These are phyloP conservation scores for Penicillium sp. DNA, from an alignment of 2,329 filamentous ascomycete genomes.

Conservation along the genomic window DNA sequence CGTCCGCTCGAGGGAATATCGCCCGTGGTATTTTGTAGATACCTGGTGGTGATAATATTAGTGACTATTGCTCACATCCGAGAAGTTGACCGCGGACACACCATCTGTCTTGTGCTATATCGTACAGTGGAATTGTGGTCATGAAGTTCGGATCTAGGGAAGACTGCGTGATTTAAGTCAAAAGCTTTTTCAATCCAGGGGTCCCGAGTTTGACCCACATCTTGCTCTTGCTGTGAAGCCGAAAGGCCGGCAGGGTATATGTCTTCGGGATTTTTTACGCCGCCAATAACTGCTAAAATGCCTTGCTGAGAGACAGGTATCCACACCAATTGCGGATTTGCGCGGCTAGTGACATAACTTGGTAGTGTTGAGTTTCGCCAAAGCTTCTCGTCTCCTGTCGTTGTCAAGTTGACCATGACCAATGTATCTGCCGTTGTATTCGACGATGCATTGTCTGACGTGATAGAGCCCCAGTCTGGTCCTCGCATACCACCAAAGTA, in stretches of 20 bases:
- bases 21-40: conserved; percentile 38
- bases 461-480: conserved; percentile 51
- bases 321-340: conserved; percentile 66
- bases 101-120: conserved; percentile 31
- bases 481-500: conserved; percentile 66
- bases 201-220: conserved; percentile 13
- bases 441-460: conserved; percentile 31
- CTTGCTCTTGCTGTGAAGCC: conserved; percentile 1
- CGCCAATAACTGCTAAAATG: conserved; percentile 38
- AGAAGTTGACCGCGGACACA: conserved; percentile 7
- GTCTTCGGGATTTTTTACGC: conserved; percentile 25
- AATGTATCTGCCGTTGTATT: conserved; percentile 53
- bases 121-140: conserved; percentile 36
- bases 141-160: conserved; percentile 30
- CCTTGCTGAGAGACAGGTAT: conserved; percentile 37
- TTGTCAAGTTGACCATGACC: conserved; percentile 59
- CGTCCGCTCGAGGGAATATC: conserved; percentile 29
- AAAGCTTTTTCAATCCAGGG: background rate
- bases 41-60: conserved; percentile 27
- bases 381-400: conserved; percentile 44
- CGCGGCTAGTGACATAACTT: conserved; percentile 51
- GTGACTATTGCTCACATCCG: background rate
- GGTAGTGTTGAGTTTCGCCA: conserved; percentile 61
- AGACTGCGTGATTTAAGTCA: background rate
- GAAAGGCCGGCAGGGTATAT: conserved; percentile 11